phyloP scores from a whole-genome alignment of 257 asterid genomes.

The Penstemon davidsonii region DNA sequence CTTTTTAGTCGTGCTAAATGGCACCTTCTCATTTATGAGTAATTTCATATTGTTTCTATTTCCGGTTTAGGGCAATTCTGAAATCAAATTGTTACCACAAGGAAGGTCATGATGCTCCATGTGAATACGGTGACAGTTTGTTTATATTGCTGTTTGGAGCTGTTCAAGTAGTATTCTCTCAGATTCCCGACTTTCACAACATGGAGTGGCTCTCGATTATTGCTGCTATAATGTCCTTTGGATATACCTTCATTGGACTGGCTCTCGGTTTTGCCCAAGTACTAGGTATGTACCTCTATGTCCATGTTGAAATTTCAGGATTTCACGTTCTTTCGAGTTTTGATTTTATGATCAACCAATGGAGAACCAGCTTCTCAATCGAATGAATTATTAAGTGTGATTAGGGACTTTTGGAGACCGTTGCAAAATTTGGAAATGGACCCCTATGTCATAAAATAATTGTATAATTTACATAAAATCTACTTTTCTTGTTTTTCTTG shows the following conservation, averaged over 20 bases:
- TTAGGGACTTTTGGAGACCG: too few species aligned
- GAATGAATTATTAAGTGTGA: too few species aligned
- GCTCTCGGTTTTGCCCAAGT: constrained; percentile 52
- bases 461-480: too few species aligned
- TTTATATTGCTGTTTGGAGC: constrained; percentile 56
- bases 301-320: not conserved
- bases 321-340: not conserved
- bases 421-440: too few species aligned
- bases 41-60: constrained; percentile 12
- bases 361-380: not conserved
- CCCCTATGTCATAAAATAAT: too few species aligned
- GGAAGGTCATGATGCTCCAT: constrained; percentile 55
- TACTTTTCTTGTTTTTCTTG: too few species aligned
- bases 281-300: constrained; percentile 35
- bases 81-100: constrained; percentile 63
- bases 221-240: constrained; percentile 62
- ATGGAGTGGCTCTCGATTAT: constrained; percentile 55
- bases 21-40: not conserved
- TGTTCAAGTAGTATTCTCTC: constrained; percentile 54
- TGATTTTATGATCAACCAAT: not conserved
- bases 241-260: constrained; percentile 53
- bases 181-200: constrained; percentile 61
- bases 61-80: constrained; percentile 50
- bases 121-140: constrained; percentile 45
- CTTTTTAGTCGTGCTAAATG: constrained; percentile 20